Evolutionary conservation across 179 eudicot species (phyloP).

Genomic region (Pouteria campechiana): DNA sequence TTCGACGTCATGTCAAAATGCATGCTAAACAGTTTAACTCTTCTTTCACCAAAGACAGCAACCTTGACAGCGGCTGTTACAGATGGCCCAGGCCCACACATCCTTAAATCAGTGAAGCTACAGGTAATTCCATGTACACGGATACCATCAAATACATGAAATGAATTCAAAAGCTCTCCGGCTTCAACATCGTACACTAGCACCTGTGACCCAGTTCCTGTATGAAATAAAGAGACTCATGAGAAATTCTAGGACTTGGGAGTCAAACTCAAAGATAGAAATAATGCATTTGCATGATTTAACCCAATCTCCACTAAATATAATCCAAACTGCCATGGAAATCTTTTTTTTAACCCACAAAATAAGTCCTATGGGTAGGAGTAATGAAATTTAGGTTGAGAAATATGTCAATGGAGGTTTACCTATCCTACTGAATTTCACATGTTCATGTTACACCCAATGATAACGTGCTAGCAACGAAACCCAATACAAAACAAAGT

Average conservation of each 20-base stretch:
- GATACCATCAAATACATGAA: conserved; percentile 59
- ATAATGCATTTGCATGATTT: neutral
- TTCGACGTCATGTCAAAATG: conserved; percentile 11
- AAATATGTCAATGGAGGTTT: neutral
- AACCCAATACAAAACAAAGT: no score
- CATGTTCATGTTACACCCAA: no score
- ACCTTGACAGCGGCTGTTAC: conserved; percentile 23
- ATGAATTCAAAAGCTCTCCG: conserved; percentile 33
- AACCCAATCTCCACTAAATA: neutral
- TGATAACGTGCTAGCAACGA: no score
- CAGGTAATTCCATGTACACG: conserved; percentile 79
- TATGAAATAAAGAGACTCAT: neutral
- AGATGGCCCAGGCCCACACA: conserved; percentile 3
- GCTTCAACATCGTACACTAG: conserved; percentile 44
- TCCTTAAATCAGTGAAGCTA: neutral
- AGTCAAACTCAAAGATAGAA: neutral
- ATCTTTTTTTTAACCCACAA: neutral
- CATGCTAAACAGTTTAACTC: conserved; percentile 57
- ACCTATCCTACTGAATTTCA: no score
- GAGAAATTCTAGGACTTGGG: neutral
- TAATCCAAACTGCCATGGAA: neutral
- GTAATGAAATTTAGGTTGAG: no score
- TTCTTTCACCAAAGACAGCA: conserved; percentile 71
- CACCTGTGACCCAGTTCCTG: conserved; percentile 89
- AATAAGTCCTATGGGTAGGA: neutral